Conservation (phyloP, 75 land plant genomes). For the Larix kaempferi region DNA sequence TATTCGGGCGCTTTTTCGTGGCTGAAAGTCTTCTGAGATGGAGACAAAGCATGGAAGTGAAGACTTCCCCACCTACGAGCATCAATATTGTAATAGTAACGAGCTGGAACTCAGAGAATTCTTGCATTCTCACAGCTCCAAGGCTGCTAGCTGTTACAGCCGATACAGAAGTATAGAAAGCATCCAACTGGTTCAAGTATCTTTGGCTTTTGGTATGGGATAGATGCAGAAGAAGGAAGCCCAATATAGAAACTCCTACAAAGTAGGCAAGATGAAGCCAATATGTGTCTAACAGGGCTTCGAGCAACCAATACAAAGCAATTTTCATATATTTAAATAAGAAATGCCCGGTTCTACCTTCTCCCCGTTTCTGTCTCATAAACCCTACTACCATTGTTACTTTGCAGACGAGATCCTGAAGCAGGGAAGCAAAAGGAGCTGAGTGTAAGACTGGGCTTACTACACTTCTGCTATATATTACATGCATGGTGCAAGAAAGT, state of each 20-base stretch:
- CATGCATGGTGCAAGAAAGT: no score
- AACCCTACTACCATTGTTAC: no score
- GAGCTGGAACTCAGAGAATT: conserved; percentile 12
- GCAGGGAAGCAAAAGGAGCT: no score
- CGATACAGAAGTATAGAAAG: conserved; percentile 65
- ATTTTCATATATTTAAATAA: neutral
- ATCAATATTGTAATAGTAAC: conserved; percentile 34
- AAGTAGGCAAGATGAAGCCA: conserved; percentile 21
- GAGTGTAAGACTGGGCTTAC: no score
- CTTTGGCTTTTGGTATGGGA: neutral
- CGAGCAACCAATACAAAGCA: neutral
- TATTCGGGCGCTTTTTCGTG: no score
- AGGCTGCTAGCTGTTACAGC: conserved; percentile 68
- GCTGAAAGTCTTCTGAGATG: conserved; percentile 9
- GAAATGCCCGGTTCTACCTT: neutral
- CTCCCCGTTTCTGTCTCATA: neutral
- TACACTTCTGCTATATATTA: no score
- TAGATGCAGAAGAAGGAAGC: neutral
- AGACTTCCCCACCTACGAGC: conserved; percentile 65
- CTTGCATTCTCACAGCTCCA: conserved; percentile 60
- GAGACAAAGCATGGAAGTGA: conserved; percentile 51
- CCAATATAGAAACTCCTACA: conserved; percentile 1
- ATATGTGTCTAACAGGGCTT: neutral
- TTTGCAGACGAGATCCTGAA: no score
- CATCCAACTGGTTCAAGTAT: conserved; percentile 21